phyloP scores from a whole-genome alignment of 805 yeast species.

The Pichia californica region DNA sequence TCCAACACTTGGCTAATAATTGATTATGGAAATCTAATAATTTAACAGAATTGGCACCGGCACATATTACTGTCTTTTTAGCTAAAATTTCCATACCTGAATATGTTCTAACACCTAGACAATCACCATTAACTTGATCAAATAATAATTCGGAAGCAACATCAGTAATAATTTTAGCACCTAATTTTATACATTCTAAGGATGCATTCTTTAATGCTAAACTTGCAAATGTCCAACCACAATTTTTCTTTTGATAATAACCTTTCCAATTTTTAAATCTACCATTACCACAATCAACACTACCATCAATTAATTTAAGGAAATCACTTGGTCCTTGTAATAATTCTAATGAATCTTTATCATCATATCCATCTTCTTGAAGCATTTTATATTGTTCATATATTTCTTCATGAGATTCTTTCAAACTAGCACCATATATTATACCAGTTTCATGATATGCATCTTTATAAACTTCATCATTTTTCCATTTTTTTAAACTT shows the following conservation, averaged over 20 bases:
- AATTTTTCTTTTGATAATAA: neutral
- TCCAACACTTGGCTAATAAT: neutral
- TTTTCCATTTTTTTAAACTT: neutral
- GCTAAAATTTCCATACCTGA: neutral
- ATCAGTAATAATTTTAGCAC: neutral
- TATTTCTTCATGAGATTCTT: neutral
- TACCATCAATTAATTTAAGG: neutral
- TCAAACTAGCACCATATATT: neutral
- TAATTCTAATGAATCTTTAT: neutral
- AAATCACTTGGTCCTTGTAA: neutral
- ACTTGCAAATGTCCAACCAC: neutral
- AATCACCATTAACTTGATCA: neutral
- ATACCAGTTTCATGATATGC: slow-evolving; percentile 1
- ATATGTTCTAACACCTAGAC: neutral
- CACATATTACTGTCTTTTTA: neutral
- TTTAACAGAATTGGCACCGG: neutral
- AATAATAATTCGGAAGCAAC: neutral
- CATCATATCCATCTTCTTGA: neutral
- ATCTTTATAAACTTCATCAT: neutral
- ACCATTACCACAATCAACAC: too few relatives aligned
- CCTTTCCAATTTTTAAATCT: neutral
- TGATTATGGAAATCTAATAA: neutral
- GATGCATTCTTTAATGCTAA: neutral
- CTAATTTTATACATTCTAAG: neutral
- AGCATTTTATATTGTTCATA: neutral